Evolutionary conservation across 2,329 filamentous ascomycete species (phyloP).

Genomic region (Coleophoma eucalyptorum): DNA sequence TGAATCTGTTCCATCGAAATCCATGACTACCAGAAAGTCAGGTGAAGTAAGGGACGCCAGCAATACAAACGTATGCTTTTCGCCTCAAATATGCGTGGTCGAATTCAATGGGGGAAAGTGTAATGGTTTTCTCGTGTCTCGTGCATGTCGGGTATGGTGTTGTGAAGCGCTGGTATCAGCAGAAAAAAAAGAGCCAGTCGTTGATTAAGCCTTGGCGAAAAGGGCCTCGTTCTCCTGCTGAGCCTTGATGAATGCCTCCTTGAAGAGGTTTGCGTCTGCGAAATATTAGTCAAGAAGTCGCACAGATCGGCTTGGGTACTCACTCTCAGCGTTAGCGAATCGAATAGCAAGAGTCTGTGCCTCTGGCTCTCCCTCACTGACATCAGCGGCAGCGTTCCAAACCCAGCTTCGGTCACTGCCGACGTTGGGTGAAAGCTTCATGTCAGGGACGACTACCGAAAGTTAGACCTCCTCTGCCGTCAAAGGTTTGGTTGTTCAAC

Average conservation of each 20-base stretch:
- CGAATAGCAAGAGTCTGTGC: constrained; percentile 94
- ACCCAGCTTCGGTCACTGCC: constrained; percentile 99
- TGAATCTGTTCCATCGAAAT: constrained; percentile 12
- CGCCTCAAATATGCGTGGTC: no score
- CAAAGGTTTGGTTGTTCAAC: constrained; percentile 27
- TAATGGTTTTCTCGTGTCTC: constrained; percentile 16
- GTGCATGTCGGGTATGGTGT: constrained; percentile 16
- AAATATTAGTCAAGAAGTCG: constrained; percentile 22
- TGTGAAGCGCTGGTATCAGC: constrained; percentile 14
- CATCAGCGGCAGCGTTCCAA: constrained; percentile 96
- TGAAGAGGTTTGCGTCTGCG: constrained; percentile 91
- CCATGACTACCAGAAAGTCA: not conserved
- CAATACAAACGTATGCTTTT: no score
- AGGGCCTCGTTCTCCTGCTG: constrained; percentile 93
- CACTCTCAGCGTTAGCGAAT: constrained; percentile 97
- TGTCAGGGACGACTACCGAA: constrained; percentile 81
- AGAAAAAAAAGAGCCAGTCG: constrained; percentile 7
- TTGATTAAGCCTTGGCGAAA: constrained; percentile 52
- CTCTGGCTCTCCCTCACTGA: constrained; percentile 96
- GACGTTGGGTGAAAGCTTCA: constrained; percentile 98
- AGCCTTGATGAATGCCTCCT: constrained; percentile 94
- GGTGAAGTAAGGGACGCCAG: no score
- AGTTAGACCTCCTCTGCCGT: constrained; percentile 10
- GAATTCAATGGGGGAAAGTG: not conserved
- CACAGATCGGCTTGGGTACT: constrained; percentile 31